Evolutionary conservation across 1,284 basidiomycete genomes (phyloP).

Genomic region (Ganoderma sinense): DNA sequence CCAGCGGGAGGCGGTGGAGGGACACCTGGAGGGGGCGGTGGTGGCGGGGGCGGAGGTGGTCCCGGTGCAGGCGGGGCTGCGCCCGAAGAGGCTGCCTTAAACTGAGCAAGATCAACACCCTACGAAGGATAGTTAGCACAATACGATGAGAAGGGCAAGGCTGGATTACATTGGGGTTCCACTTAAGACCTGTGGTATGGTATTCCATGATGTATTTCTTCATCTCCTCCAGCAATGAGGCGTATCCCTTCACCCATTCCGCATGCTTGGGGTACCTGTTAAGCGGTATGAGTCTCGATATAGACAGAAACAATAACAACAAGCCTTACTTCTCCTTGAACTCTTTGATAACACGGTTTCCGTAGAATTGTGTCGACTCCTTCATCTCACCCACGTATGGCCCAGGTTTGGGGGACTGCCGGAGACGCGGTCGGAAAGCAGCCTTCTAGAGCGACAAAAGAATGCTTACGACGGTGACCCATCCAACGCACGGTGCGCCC

Average conservation of each 20-base stretch:
- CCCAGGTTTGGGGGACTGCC: conserved; percentile 83
- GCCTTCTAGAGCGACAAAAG: neutral
- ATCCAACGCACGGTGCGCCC: conserved; percentile 88
- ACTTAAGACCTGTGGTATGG: conserved; percentile 88
- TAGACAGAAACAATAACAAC: neutral
- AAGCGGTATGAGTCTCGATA: conserved; percentile 5
- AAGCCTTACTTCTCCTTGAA: conserved; percentile 86
- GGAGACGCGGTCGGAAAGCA: neutral
- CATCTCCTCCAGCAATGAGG: conserved; percentile 79
- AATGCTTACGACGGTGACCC: conserved; percentile 83
- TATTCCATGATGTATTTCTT: conserved; percentile 88
- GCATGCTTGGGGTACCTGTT: conserved; percentile 86
- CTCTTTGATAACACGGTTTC: conserved; percentile 92
- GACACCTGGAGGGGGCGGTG: conserved; percentile 65
- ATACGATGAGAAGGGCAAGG: neutral
- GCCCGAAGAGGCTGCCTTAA: conserved; percentile 45
- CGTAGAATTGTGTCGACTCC: conserved; percentile 91
- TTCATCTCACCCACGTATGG: conserved; percentile 88
- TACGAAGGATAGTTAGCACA: conserved; percentile 38
- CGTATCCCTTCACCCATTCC: conserved; percentile 87
- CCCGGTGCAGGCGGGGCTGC: conserved; percentile 41
- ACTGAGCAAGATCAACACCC: conserved; percentile 71
- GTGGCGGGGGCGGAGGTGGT: conserved; percentile 53
- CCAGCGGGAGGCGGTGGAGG: conserved; percentile 51
- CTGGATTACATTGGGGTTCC: conserved; percentile 83